phyloP scores from a whole-genome alignment of 176 grass and related monocot species.

The Aegilops tauschii region DNA sequence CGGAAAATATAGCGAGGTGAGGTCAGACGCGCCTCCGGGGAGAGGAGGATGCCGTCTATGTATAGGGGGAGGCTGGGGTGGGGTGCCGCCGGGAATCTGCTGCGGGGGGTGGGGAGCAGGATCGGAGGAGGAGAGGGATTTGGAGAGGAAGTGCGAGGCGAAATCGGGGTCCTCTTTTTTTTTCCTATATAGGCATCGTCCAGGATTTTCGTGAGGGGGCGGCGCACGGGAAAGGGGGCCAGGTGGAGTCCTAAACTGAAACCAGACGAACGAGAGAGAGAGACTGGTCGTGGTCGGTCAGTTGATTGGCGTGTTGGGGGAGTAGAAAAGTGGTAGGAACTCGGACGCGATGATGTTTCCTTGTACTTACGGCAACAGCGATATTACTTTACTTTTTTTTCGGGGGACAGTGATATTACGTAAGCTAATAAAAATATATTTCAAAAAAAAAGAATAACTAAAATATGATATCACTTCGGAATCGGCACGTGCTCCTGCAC shows the following conservation, averaged over 20 bases:
- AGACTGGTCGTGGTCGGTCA: not conserved
- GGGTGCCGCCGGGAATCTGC: not conserved
- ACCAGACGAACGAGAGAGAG: not conserved
- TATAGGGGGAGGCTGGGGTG: slow-evolving; percentile 29
- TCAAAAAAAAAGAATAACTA: too few relatives aligned
- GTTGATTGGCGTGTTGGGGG: not conserved
- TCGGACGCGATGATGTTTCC: not conserved
- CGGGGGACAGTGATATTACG: too few relatives aligned
- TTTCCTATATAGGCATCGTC: slow-evolving; percentile 30
- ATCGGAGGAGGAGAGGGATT: slow-evolving; percentile 1
- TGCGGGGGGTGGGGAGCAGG: not conserved
- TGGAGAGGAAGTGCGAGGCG: not conserved
- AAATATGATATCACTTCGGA: too few relatives aligned
- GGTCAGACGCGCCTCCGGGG: slow-evolving; percentile 10
- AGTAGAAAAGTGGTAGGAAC: not conserved
- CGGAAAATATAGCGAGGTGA: slow-evolving; percentile 28
- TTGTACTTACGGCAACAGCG: not conserved
- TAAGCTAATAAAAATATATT: too few relatives aligned
- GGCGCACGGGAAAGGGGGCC: not conserved
- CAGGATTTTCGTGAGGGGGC: not conserved
- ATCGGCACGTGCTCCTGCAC: too few relatives aligned
- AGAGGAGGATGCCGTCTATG: slow-evolving; percentile 33
- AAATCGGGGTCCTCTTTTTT: not conserved
- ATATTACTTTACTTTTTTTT: not conserved
- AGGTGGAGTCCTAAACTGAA: not conserved